Conservation (phyloP, 306 rosid genomes). For the Morella rubra region DNA sequence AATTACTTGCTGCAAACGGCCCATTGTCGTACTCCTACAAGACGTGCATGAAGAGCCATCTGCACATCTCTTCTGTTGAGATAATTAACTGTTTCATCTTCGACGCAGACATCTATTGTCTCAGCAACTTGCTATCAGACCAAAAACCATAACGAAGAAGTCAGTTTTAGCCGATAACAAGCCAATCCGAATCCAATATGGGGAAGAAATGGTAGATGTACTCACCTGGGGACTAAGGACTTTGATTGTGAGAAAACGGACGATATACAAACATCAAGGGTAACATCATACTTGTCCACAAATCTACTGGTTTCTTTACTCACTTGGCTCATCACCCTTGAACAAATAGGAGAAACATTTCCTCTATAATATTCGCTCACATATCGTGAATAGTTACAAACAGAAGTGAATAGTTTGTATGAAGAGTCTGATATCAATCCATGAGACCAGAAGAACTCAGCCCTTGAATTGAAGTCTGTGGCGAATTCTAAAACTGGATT, state of each 20-base stretch:
- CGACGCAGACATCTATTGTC: slow-evolving; percentile 87
- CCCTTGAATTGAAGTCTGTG: slow-evolving; percentile 58
- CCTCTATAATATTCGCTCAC: slow-evolving; percentile 55
- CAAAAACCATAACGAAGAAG: slow-evolving; percentile 1
- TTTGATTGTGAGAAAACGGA: slow-evolving; percentile 51
- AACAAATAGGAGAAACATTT: slow-evolving; percentile 46
- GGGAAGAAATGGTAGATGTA: neutral
- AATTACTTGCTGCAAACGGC: slow-evolving; percentile 89
- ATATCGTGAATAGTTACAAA: slow-evolving; percentile 54
- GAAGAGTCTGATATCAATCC: slow-evolving; percentile 60
- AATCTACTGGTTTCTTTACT: slow-evolving; percentile 56
- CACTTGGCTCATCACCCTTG: slow-evolving; percentile 58
- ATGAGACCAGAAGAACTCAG: slow-evolving; percentile 63
- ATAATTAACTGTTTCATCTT: slow-evolving; percentile 79
- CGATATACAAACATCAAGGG: slow-evolving; percentile 60
- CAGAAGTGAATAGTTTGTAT: slow-evolving; percentile 47
- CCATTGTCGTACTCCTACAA: slow-evolving; percentile 78
- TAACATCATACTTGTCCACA: slow-evolving; percentile 64
- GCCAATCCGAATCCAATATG: neutral
- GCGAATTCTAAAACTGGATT: slow-evolving; percentile 58
- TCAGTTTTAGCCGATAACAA: neutral
- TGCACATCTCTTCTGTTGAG: slow-evolving; percentile 79
- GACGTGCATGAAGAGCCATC: slow-evolving; percentile 74
- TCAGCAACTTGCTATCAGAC: slow-evolving; percentile 61
- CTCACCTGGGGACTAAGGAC: slow-evolving; percentile 46